Base-by-base conservation (phyloP, 768 basidiomycete species). In the Tricholoma sp. region DNA sequence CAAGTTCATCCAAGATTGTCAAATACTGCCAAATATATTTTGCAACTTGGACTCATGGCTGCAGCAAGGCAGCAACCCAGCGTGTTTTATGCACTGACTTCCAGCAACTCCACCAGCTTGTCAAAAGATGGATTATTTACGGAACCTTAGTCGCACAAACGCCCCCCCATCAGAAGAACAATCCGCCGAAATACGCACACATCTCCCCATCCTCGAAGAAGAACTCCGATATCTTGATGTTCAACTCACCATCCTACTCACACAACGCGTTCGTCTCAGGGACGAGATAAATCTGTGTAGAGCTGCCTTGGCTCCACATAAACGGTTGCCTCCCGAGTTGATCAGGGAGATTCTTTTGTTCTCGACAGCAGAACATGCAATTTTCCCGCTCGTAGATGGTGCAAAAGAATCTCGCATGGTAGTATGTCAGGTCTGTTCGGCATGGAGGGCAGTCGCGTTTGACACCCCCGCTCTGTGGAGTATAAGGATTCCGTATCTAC, bases 221-320 rank as follows among this genome's bases (percentile, higher is more conserved):
- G 41, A 54, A 45, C 39, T 54, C 11, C 27, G n/a, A 19, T 27
- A 43, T 29, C 31, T 54, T 7, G 53, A 54, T 29, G 24, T 54
- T 24, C 47, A 45, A 16, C 37, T 54, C 27, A n/a, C 41, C 24
- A 11, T 45, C 39, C 24, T 54, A n/a, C 32, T 45, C 10, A 32
- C 53, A n/a, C 45, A 32, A n/a, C 39, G 41, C 4, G 6, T 4
- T 5, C n/a, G 53, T 14, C 24, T 45, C n/a, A 16, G 21, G 19
- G 45, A 37, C 19, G 41, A 24, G 31, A 54, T 54, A 10, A 32
- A 45, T 32, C 5, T 31, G 27, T 54, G 22, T 43, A 29, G 39
- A 41, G 53, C 53, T 29, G 39, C 41, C 9, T 45, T 54, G 22
- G 53, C 53, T 45, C 53, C 53, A 10, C 45, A 45, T 37, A 54